Percentiles rank a stretch among this genome's conserved stretches.
phyloP scores from a whole-genome alignment of 2,329 filamentous ascomycete species.

The Pseudogymnoascus sp. region DNA sequence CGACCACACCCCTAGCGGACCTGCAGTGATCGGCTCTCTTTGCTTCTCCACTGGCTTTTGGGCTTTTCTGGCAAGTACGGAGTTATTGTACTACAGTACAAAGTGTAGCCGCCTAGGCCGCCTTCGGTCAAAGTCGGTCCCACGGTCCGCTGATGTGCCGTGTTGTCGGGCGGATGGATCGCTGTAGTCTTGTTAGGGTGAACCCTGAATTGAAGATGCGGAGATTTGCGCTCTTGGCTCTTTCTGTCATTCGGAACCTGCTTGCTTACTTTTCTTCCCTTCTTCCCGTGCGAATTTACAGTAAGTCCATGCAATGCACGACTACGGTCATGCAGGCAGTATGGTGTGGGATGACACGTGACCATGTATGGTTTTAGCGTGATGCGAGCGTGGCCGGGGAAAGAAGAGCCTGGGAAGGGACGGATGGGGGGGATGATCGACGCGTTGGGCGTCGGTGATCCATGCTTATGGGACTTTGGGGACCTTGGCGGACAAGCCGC shows the following conservation, averaged over 20 bases:
- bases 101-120: not conserved
- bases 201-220: not conserved
- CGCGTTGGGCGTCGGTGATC: not conserved
- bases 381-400: slow-evolving; percentile 4
- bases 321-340: not conserved
- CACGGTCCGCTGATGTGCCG: not conserved
- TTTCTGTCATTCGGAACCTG: not conserved
- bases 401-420: not conserved
- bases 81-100: not conserved
- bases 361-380: not conserved
- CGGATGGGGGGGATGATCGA: not conserved
- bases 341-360: slow-evolving; percentile 1
- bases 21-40: not conserved
- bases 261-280: not conserved
- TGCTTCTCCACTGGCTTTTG: not conserved
- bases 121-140: not conserved
- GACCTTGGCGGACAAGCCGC: not conserved
- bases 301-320: not conserved
- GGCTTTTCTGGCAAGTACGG: not conserved
- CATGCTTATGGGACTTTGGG: not conserved
- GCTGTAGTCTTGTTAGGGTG: not conserved
- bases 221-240: not conserved
- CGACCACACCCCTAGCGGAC: not conserved
- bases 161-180: not conserved
- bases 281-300: too few relatives aligned